phyloP scores from a whole-genome alignment of 148 eudicot species.

The Heliamphora exappendiculata region DNA sequence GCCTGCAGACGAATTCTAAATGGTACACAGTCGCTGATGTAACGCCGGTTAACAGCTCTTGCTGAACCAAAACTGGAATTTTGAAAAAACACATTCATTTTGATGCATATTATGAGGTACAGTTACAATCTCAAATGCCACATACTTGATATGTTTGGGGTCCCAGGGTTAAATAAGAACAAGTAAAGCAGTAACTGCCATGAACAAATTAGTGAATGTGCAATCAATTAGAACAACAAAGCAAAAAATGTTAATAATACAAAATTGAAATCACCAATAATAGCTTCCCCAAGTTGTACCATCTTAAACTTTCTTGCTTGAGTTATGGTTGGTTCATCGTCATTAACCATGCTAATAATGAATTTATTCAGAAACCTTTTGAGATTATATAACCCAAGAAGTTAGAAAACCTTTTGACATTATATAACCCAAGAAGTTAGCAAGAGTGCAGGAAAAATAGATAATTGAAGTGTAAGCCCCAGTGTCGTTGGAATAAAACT shows the following conservation, averaged over 20 bases:
- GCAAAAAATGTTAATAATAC: background rate
- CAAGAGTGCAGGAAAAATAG: background rate
- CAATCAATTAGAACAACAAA: background rate
- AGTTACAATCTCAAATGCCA: background rate
- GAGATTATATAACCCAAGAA: background rate
- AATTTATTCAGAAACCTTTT: background rate
- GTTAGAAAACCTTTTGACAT: conserved; percentile 1
- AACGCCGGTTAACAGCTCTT: conserved; percentile 79
- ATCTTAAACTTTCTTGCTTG: background rate
- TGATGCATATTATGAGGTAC: background rate
- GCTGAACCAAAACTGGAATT: conserved; percentile 65
- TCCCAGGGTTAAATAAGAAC: background rate
- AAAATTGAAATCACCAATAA: background rate
- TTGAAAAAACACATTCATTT: background rate
- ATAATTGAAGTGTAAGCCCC: no score
- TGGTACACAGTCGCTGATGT: conserved; percentile 85
- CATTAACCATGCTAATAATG: background rate
- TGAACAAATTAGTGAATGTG: background rate
- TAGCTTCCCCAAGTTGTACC: background rate
- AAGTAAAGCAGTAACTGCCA: background rate
- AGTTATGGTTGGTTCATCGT: background rate
- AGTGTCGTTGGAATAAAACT: no score
- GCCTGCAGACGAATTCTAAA: conserved; percentile 72
- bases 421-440: background rate
- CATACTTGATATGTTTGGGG: background rate